phyloP scores from a whole-genome alignment of 176 grass and related monocot species.

The Cenchrus purpureus region DNA sequence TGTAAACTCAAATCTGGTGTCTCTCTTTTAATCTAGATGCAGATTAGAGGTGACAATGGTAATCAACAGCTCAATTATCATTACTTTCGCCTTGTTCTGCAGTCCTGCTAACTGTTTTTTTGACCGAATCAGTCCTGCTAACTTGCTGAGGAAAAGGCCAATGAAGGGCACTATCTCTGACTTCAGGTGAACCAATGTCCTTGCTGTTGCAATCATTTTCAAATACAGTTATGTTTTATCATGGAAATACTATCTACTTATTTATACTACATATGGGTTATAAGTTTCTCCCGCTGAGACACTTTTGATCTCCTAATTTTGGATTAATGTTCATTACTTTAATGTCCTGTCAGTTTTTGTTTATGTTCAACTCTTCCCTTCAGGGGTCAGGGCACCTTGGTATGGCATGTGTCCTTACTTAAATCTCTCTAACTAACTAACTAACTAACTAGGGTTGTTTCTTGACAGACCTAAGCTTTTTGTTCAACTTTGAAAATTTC shows the following conservation, averaged over 20 bases:
- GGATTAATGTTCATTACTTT: slow-evolving; percentile 2
- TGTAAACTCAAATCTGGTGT: slow-evolving; percentile 6
- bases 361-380: background rate
- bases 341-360: slow-evolving; percentile 23
- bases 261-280: slow-evolving; percentile 7
- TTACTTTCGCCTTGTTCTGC: slow-evolving; percentile 10
- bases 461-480: background rate
- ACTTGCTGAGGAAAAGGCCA: slow-evolving; percentile 6
- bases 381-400: background rate
- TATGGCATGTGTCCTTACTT: background rate
- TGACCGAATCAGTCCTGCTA: background rate
- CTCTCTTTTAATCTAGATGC: slow-evolving; percentile 11
- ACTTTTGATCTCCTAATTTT: slow-evolving; percentile 22
- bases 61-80: slow-evolving; percentile 6
- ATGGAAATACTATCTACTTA: slow-evolving; percentile 18
- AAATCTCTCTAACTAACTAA: background rate
- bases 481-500: background rate
- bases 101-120: background rate
- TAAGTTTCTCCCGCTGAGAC: background rate
- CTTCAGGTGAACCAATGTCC: slow-evolving; percentile 37
- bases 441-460: background rate
- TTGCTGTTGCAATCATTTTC: background rate
- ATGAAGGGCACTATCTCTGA: background rate
- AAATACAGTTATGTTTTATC: slow-evolving; percentile 4
- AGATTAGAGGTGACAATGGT: slow-evolving; percentile 29